phyloP scores from a whole-genome alignment of 306 rosid species.

The Vicia villosa region DNA sequence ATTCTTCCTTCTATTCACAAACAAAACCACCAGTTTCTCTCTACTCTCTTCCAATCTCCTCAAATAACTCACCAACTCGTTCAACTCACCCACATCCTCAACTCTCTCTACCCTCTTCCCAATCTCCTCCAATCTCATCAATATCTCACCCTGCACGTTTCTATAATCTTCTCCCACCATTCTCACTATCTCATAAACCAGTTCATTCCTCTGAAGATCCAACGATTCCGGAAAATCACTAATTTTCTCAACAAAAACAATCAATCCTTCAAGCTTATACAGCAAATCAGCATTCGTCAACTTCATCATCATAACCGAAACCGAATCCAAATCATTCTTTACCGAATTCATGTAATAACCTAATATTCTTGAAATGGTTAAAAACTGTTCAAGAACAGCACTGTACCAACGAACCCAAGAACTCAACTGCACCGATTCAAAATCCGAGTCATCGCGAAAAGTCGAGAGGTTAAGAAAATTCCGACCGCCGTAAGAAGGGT shows the following conservation, averaged over 20 bases:
- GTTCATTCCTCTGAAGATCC: constrained; percentile 47
- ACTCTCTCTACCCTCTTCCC: constrained; percentile 35
- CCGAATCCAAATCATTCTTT: no score
- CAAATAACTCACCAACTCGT: constrained; percentile 42
- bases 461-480: constrained; percentile 67
- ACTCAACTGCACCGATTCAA: constrained; percentile 46
- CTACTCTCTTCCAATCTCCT: constrained; percentile 47
- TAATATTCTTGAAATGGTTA: constrained; percentile 47
- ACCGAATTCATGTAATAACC: constrained; percentile 41
- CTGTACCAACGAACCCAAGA: constrained; percentile 92
- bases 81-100: constrained; percentile 51
- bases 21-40: constrained; percentile 53
- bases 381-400: constrained; percentile 51
- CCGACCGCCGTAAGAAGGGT: constrained; percentile 66
- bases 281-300: constrained; percentile 47
- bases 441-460: constrained; percentile 63
- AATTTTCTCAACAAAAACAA: constrained; percentile 50
- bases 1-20: constrained; percentile 55
- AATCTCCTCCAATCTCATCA: constrained; percentile 45
- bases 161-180: constrained; percentile 66
- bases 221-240: constrained; percentile 57
- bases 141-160: constrained; percentile 56
- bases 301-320: no score
- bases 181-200: constrained; percentile 67
- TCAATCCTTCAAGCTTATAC: constrained; percentile 48